Percentiles rank a stretch among this genome's conserved stretches.
Conservation (phyloP, 108 stramenopile species). For the Phaeodactylum tricornutum region DNA sequence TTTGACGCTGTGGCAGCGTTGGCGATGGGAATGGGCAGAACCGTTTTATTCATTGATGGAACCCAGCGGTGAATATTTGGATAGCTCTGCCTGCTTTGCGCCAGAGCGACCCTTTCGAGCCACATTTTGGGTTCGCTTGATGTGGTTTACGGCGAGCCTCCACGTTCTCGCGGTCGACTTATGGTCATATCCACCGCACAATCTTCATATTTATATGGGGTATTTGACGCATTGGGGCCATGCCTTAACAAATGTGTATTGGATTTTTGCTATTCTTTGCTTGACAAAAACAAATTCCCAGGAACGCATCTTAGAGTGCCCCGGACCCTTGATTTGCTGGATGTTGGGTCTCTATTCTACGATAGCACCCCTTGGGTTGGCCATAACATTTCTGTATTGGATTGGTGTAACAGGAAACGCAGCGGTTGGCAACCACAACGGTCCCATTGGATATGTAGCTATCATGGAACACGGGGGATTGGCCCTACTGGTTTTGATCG, state of each 20-base stretch:
- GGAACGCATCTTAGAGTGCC: background rate
- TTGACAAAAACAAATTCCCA: too few species aligned
- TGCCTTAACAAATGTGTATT: background rate
- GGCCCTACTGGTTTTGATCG: background rate
- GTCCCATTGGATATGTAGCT: background rate
- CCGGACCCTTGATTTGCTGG: background rate
- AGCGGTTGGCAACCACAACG: too few species aligned
- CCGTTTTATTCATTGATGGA: too few species aligned
- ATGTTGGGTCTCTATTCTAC: background rate
- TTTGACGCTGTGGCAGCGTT: too few species aligned
- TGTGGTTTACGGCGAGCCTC: background rate
- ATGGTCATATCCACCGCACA: background rate
- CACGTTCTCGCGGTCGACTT: background rate
- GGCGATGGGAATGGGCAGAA: too few species aligned
- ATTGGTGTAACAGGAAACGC: background rate
- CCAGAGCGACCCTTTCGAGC: too few species aligned
- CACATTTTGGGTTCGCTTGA: too few species aligned
- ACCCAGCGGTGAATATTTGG: too few species aligned
- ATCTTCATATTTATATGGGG: background rate
- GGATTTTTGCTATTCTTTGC: background rate
- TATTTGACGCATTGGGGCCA: background rate
- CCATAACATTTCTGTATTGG: background rate
- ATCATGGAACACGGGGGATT: background rate
- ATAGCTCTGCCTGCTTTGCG: too few species aligned
- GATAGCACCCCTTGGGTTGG: background rate